A percentile compares a stretch with the other conserved stretches of the same genome.
Evolutionary conservation across 768 basidiomycete genomes (phyloP).

Genomic region (Tylopilus balloui): DNA sequence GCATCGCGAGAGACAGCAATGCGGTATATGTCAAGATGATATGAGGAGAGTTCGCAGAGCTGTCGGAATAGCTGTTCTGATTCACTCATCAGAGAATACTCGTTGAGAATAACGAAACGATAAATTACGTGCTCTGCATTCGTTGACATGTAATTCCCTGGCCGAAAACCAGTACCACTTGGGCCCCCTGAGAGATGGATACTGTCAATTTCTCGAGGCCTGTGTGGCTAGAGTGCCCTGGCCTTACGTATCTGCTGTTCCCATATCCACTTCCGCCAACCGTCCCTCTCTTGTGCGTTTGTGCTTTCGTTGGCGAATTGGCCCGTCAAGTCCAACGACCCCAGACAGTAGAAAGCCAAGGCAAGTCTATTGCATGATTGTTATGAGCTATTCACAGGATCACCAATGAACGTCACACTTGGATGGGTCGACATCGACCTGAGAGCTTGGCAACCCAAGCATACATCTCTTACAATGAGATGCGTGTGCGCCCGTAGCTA

Average conservation of each 20-base stretch:
- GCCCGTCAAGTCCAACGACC: constrained; percentile 74
- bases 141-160: constrained; percentile 66
- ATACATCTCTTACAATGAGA: constrained; percentile 67
- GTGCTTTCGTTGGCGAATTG: constrained; percentile 38
- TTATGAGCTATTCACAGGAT: constrained; percentile 13
- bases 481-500: constrained; percentile 53
- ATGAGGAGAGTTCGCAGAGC: constrained; percentile 65
- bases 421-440: constrained; percentile 67
- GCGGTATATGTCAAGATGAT: constrained; percentile 95
- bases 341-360: constrained; percentile 84
- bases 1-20: constrained; percentile 72
- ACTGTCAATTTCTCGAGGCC: not conserved
- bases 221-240: constrained; percentile 4
- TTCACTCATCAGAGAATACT: constrained; percentile 9
- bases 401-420: constrained; percentile 43
- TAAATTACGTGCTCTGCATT: constrained; percentile 16
- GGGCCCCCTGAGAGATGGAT: constrained; percentile 41
- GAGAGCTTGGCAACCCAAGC: constrained; percentile 62
- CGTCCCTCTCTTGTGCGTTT: constrained; percentile 47
- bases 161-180: constrained; percentile 67
- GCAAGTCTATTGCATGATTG: constrained; percentile 55
- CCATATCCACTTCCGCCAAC: constrained; percentile 88
- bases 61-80: constrained; percentile 37
- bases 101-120: not conserved
- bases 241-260: constrained; percentile 66